A percentile compares a stretch with the other conserved stretches of the same genome.
Conservation (phyloP, 768 basidiomycete genomes). For the Podaxis mareebaensis region DNA sequence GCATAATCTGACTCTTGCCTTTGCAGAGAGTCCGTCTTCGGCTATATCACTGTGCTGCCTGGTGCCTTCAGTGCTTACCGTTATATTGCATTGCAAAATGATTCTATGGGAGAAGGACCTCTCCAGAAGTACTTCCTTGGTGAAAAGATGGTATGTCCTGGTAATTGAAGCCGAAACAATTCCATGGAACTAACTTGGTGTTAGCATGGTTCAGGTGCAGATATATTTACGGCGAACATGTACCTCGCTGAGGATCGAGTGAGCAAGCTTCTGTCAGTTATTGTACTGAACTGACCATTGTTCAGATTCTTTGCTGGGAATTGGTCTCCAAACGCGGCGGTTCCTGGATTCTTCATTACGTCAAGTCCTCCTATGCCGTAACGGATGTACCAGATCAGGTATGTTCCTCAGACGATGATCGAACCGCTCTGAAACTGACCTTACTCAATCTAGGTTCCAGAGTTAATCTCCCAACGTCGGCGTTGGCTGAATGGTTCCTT, state of each 20-base stretch:
- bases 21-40: constrained; percentile 77
- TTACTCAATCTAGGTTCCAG: constrained; percentile 60
- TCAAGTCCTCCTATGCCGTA: constrained; percentile 90
- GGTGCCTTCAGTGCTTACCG: constrained; percentile 92
- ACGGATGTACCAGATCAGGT: constrained; percentile 94
- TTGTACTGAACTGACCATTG: constrained; percentile 11
- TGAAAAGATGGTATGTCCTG: constrained; percentile 74
- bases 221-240: constrained; percentile 96
- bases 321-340: constrained; percentile 92
- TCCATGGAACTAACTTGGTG: not conserved
- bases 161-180: constrained; percentile 7
- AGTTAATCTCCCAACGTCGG: constrained; percentile 91
- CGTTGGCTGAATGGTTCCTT: constrained; percentile 98
- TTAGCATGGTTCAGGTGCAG: constrained; percentile 80
- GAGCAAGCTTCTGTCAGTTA: constrained; percentile 23
- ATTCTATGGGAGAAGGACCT: constrained; percentile 79
- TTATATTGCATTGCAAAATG: constrained; percentile 91
- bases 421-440: not conserved
- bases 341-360: constrained; percentile 93
- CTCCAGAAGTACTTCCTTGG: constrained; percentile 96
- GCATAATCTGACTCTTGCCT: not conserved
- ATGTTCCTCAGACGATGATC: constrained; percentile 16
- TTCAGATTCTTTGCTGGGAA: constrained; percentile 93
- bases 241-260: constrained; percentile 90
- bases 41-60: constrained; percentile 92